A percentile compares a stretch with the other conserved stretches of the same genome.
These are phyloP conservation scores for Maudiozyma pseudohumilis DNA, from an alignment of 805 yeast species.

Conservation along the genomic window DNA sequence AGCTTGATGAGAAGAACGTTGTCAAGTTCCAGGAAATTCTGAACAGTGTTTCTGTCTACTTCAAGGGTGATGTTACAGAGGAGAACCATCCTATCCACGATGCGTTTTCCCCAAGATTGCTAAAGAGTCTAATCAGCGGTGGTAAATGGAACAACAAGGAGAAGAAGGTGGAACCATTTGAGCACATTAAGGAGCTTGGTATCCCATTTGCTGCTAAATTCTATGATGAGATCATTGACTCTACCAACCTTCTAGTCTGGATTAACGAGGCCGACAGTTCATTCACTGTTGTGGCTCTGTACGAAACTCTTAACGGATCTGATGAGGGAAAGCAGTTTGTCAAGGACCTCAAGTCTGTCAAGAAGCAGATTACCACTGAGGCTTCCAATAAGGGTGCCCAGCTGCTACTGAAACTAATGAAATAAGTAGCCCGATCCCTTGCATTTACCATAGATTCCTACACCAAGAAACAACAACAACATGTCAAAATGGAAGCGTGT, in stretches of 20 bases:
- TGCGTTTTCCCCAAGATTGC: slow-evolving; percentile 64
- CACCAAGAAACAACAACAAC: too few species aligned
- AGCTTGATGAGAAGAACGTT: slow-evolving; percentile 27
- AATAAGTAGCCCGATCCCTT: slow-evolving; percentile 4
- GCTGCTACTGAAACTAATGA: slow-evolving; percentile 34
- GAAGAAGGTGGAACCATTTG: slow-evolving; percentile 38
- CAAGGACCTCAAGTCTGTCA: slow-evolving; percentile 43
- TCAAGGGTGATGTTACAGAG: slow-evolving; percentile 57
- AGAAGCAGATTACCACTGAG: slow-evolving; percentile 33
- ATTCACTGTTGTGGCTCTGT: slow-evolving; percentile 72
- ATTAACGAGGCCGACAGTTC: slow-evolving; percentile 57
- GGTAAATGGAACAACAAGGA: slow-evolving; percentile 70
- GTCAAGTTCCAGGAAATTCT: slow-evolving; percentile 40
- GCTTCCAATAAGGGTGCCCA: slow-evolving; percentile 58
- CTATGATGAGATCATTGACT: slow-evolving; percentile 43
- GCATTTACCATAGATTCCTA: too few species aligned
- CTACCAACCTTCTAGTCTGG: slow-evolving; percentile 53
- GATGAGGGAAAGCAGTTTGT: slow-evolving; percentile 39
- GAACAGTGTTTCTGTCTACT: slow-evolving; percentile 44
- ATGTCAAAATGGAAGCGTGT: too few species aligned
- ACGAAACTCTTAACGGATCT: slow-evolving; percentile 48
- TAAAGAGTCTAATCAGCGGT: slow-evolving; percentile 72
- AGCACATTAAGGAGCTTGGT: slow-evolving; percentile 42
- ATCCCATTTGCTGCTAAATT: slow-evolving; percentile 47
- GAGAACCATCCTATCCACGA: slow-evolving; percentile 60